A percentile compares a stretch with the other conserved stretches of the same genome.
Evolutionary conservation across 1,284 basidiomycete genomes (phyloP).

Genomic region (Takashimella koratensis): DNA sequence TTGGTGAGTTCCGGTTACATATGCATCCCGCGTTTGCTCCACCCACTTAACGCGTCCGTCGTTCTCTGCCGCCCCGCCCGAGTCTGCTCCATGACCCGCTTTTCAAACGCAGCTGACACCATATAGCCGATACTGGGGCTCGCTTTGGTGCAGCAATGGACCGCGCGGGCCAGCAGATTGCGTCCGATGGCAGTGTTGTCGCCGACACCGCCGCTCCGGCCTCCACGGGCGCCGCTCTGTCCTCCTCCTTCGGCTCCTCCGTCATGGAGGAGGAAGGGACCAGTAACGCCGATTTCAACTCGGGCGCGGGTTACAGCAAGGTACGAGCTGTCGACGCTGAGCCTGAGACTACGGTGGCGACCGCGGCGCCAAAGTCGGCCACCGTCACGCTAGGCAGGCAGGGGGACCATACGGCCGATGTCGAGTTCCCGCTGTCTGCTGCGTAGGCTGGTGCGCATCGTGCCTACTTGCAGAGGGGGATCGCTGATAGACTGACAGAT

Average conservation of each 20-base stretch:
- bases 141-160: not conserved
- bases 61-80: no score
- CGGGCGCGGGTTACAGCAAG: no score
- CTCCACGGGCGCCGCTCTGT: not conserved
- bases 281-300: no score
- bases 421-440: not conserved
- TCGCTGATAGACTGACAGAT: not conserved
- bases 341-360: no score
- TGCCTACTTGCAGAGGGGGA: no score
- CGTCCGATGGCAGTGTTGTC: not conserved
- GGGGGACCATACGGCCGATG: not conserved
- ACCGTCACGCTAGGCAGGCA: not conserved
- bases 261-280: no score
- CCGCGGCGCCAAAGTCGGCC: not conserved
- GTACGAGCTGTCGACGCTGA: no score
- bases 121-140: not conserved
- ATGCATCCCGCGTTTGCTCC: no score
- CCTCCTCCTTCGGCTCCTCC: not conserved
- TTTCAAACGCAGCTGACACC: no score
- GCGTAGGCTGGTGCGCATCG: not conserved
- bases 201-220: not conserved
- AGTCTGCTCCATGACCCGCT: no score
- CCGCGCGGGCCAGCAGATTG: not conserved
- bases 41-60: not conserved
- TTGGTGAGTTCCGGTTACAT: slow-evolving; percentile 5